A percentile compares a stretch with the other conserved stretches of the same genome.
Conservation (phyloP, 2,329 filamentous ascomycete genomes). For the Cladosporium phlei region DNA sequence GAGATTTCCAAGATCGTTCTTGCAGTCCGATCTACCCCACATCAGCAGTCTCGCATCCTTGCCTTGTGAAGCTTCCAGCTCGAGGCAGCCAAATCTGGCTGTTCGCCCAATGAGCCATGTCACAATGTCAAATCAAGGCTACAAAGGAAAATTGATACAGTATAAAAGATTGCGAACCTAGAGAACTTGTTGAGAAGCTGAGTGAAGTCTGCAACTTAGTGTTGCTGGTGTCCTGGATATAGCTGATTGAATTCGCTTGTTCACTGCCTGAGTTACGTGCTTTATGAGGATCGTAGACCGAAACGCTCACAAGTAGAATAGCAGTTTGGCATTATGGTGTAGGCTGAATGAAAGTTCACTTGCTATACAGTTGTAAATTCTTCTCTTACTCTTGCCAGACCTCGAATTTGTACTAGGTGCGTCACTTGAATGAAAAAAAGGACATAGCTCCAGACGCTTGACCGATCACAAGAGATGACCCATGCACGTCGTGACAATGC, state of each 20-base stretch:
- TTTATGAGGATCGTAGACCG: not conserved
- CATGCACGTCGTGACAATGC: not conserved
- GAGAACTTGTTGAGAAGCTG: too few relatives aligned
- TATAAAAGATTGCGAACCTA: too few relatives aligned
- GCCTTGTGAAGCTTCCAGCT: too few relatives aligned
- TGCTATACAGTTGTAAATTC: not conserved
- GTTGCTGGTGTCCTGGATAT: not conserved
- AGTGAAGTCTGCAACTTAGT: not conserved
- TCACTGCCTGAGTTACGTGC: not conserved
- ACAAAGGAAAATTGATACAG: too few relatives aligned
- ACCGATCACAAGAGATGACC: not conserved
- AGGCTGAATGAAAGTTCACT: not conserved
- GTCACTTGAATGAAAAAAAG: not conserved
- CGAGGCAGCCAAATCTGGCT: too few relatives aligned
- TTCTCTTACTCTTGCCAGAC: not conserved
- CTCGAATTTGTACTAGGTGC: not conserved
- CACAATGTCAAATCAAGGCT: too few relatives aligned
- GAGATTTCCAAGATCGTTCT: too few relatives aligned
- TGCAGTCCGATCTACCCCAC: too few relatives aligned
- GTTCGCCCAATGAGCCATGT: too few relatives aligned
- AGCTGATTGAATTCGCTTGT: not conserved
- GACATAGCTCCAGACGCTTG: not conserved
- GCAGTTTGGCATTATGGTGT: not conserved
- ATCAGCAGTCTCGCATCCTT: too few relatives aligned
- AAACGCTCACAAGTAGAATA: not conserved